Evolutionary conservation across 2,329 filamentous ascomycete species (phyloP), one percentile per base, ranked within the genome.

Genomic region (Xylaria sp.): DNA sequence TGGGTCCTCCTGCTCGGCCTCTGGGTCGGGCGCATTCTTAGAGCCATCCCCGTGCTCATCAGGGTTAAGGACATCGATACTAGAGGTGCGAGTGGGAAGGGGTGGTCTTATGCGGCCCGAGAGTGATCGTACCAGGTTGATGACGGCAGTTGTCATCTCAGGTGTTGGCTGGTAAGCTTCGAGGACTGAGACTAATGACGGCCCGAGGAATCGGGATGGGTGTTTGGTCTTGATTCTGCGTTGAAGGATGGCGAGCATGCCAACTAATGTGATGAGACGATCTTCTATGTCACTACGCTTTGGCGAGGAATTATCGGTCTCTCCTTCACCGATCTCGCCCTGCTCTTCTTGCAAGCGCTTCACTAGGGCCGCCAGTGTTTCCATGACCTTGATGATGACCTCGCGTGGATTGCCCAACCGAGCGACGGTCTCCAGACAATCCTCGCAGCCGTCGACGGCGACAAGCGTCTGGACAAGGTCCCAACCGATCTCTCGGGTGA

Each of bases 401-500:
- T 96, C 93, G 59, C 92, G 85, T 0, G 93, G 93, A 76, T 95
- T 96, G 59, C 92, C 93, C 45, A 93, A 84, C 28, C 90, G 87
- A 36, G 92, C 92, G 60, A 95, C 89, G 34, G 90, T 91, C 76
- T 91, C 87, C 18, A 95, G 83, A 76, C 92, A 94, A 55, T 84
- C 80, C 72, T 91, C 89, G n/a, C 90, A 90, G 13, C 86, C 88
- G 1, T 91, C 84, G 5, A 93, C 81, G 41, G 88, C 84, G 28
- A 94, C 84, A 4, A 96, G 85, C 75, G 93, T 87, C 76, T 92
- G 90, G 25, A 96, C 90, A 60, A 95, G 82, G 77, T 96, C 93
- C 93, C 93, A 96, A 58, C 93, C 93, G 74, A 95, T 94, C 65
- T 93, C 91, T 68, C 87, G 87, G 2, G 91, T 93, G 65, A 94